Percentiles rank a stretch among this genome's conserved stretches.
Evolutionary conservation across 495 filamentous ascomycete genomes (phyloP).

Genomic region (Lasiosphaeria miniovina): DNA sequence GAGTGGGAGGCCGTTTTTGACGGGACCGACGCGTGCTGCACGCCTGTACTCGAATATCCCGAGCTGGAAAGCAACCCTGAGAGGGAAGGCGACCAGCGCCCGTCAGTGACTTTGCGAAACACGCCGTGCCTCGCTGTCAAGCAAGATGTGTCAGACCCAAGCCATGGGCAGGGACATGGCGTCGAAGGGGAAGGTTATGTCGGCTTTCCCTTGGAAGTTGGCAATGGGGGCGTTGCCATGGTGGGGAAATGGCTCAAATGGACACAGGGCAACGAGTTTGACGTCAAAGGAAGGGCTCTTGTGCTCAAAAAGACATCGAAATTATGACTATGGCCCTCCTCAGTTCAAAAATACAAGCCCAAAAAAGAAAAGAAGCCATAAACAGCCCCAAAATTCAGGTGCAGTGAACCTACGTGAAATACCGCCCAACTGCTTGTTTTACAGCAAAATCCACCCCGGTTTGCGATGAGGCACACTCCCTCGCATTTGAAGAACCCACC

Average conservation of each 20-base stretch:
- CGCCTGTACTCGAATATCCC: constrained; percentile 70
- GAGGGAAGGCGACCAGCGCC: constrained; percentile 68
- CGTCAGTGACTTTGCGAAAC: constrained; percentile 63
- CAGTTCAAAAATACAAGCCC: not conserved
- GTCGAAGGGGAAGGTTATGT: constrained; percentile 61
- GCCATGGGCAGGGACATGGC: constrained; percentile 47
- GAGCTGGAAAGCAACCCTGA: constrained; percentile 61
- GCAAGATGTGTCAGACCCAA: constrained; percentile 27
- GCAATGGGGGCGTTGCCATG: constrained; percentile 66
- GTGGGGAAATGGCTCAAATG: constrained; percentile 77
- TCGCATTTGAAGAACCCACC: no score
- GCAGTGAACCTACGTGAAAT: not conserved
- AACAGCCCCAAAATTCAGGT: constrained; percentile 14
- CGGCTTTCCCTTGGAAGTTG: constrained; percentile 56
- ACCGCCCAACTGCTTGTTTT: no score
- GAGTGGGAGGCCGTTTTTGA: constrained; percentile 89
- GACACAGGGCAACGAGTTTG: constrained; percentile 67
- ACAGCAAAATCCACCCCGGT: no score
- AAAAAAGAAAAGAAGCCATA: not conserved
- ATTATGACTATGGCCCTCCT: constrained; percentile 34
- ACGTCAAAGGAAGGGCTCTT: constrained; percentile 58
- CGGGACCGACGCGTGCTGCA: constrained; percentile 87
- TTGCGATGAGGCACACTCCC: no score
- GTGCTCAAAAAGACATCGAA: constrained; percentile 44
- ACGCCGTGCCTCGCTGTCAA: constrained; percentile 61